Evolutionary conservation across 306 rosid species (phyloP), one percentile per base, ranked within the genome.

Genomic region (Rubus idaeus): DNA sequence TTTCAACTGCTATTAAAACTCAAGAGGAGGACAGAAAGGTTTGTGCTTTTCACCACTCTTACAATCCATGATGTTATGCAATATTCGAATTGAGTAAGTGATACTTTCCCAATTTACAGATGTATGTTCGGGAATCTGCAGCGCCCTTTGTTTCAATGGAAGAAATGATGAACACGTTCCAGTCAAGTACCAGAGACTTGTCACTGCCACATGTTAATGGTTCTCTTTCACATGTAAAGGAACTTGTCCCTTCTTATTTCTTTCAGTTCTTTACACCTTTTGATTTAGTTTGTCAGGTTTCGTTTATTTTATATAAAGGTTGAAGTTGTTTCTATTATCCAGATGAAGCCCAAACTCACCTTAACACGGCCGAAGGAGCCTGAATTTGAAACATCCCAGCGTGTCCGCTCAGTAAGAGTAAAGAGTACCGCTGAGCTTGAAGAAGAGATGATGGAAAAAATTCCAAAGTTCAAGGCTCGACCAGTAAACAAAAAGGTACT

Each of bases 401-500:
- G 99, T 75, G 87, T 79, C 81, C 98, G 99, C 74, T 84, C 93
- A 20, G 83, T 85, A 77, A 91, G 52, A 79, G 77, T 91, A 73
- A 96, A 96, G 85, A 96, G 99, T 77, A 77, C 91, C 52, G 90
- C 91, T 4, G 99, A 96, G 86, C 88, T 92, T 73, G 99, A 96
- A 86, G 97, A 91, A 86, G 99, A 96, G 83, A 88, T 91, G 99
- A 92, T 96, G 96, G 97, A 97, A 41, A 92, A 92, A 87, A 89
- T 96, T 52, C 99, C 98, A 10, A 96, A 92, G 87, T 96, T 92
- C 75, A 96, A 93, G 86, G 98, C 99, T 78, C 82, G 94, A 17
- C 94, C 99, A 39, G 26, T 96, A 60, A 96, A 92, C 82, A 96
- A 87, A 88, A 96, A 89, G 91, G 99, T 92, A 58, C 17, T 16